Conservation (phyloP, 768 basidiomycete species). For the Roridomyces roridus region DNA sequence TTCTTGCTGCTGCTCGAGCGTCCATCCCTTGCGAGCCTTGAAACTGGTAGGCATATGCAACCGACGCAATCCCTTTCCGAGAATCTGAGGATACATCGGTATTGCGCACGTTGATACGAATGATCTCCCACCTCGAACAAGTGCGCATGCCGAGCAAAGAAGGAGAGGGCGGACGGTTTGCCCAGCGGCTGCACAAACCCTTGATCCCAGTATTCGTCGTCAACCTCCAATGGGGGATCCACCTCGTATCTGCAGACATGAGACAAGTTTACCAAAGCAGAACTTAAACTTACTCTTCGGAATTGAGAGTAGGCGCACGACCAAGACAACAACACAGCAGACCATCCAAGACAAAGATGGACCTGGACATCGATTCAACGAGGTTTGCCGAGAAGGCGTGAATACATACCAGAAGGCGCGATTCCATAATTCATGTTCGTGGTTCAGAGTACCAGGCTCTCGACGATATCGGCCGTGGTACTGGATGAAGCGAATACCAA, state of each 20-base stretch:
- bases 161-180: slow-evolving; percentile 57
- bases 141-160: slow-evolving; percentile 58
- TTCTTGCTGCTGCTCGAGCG: slow-evolving; percentile 61
- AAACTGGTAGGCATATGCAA: slow-evolving; percentile 50
- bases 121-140: slow-evolving; percentile 44
- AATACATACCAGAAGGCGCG: slow-evolving; percentile 2
- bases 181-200: slow-evolving; percentile 67
- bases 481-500: not conserved
- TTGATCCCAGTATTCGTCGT: slow-evolving; percentile 52
- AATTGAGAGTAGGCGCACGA: slow-evolving; percentile 66
- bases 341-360: slow-evolving; percentile 38
- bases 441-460: not conserved
- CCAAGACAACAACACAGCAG: slow-evolving; percentile 56
- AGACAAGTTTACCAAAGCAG: not conserved
- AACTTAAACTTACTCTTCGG: slow-evolving; percentile 62
- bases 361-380: slow-evolving; percentile 22
- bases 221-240: slow-evolving; percentile 66
- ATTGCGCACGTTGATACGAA: not conserved
- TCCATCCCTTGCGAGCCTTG: slow-evolving; percentile 40
- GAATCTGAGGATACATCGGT: slow-evolving; percentile 39
- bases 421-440: not conserved
- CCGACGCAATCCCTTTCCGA: slow-evolving; percentile 64
- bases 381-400: no score
- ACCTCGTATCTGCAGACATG: slow-evolving; percentile 73
- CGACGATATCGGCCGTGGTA: not conserved